These are phyloP conservation scores for Apiospora aurea DNA, from an alignment of 2,329 filamentous ascomycete species.

Conservation along the genomic window DNA sequence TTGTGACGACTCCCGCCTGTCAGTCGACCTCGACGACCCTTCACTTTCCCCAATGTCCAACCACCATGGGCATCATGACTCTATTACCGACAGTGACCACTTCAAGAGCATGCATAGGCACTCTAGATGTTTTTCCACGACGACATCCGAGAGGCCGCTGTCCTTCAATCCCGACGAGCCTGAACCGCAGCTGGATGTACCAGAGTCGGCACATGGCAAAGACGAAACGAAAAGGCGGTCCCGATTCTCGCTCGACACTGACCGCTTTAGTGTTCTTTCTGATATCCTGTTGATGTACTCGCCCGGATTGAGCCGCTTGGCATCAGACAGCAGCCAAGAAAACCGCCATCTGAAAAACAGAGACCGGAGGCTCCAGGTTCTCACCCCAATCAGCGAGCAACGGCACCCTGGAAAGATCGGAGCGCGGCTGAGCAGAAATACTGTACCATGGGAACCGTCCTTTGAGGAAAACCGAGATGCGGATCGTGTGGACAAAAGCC, in stretches of 20 bases:
- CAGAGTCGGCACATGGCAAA: neutral
- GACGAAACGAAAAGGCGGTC: neutral
- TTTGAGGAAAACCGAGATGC: constrained; percentile 29
- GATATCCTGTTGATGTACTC: constrained; percentile 21
- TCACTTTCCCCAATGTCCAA: neutral
- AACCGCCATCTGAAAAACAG: neutral
- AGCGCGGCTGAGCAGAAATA: constrained; percentile 12
- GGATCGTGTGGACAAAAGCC: constrained; percentile 17
- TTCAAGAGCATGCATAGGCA: neutral
- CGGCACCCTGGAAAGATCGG: constrained; percentile 33
- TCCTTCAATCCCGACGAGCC: constrained; percentile 9
- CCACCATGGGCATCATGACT: neutral
- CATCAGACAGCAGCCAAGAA: constrained; percentile 18
- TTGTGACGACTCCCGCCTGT: neutral
- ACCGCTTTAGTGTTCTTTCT: constrained; percentile 17
- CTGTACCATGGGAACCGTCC: constrained; percentile 31
- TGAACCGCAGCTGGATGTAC: neutral
- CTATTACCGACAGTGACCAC: constrained; percentile 2
- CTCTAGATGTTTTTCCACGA: constrained; percentile 2
- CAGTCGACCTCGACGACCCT: neutral
- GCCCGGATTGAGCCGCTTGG: constrained; percentile 18
- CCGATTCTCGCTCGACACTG: constrained; percentile 6
- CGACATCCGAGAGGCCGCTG: constrained; percentile 1
- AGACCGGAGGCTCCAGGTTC: neutral
- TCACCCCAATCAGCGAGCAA: constrained; percentile 34